A percentile compares a stretch with the other conserved stretches of the same genome.
phyloP scores from a whole-genome alignment of 768 basidiomycete genomes.

The Collybia sp. region DNA sequence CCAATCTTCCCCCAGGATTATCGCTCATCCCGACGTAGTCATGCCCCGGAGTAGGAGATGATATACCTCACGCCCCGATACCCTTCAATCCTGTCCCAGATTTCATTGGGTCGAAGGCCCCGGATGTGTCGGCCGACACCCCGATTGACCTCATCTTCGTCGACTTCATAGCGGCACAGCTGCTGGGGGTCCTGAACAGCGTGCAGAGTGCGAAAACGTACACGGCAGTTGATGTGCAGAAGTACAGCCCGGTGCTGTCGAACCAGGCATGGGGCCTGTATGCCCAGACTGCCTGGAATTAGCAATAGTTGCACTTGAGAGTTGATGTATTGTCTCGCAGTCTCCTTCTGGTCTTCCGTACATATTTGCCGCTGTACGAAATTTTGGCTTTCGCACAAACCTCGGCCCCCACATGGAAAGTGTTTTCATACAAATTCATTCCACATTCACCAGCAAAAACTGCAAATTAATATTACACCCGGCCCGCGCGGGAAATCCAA shows the following conservation, averaged over 20 bases:
- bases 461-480: too few relatives aligned
- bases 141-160: constrained; percentile 74
- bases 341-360: too few relatives aligned
- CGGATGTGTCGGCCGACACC: constrained; percentile 41
- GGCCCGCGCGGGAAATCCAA: too few relatives aligned
- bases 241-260: constrained; percentile 48
- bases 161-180: constrained; percentile 54
- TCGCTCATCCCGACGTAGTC: constrained; percentile 28
- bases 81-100: constrained; percentile 49
- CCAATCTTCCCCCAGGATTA: neutral
- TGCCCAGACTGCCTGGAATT: constrained; percentile 46
- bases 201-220: constrained; percentile 48
- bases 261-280: constrained; percentile 53
- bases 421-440: too few relatives aligned
- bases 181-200: constrained; percentile 51
- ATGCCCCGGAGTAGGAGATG: constrained; percentile 76
- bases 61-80: constrained; percentile 58
- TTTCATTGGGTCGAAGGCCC: constrained; percentile 55
- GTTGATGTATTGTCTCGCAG: too few relatives aligned
- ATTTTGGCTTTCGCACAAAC: too few relatives aligned
- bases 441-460: too few relatives aligned
- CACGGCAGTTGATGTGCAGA: constrained; percentile 41
- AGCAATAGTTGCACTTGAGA: too few relatives aligned
- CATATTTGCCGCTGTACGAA: too few relatives aligned
- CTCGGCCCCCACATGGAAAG: too few relatives aligned